phyloP scores from a whole-genome alignment of 2,329 filamentous ascomycete species.

The Sclerotinia minor region DNA sequence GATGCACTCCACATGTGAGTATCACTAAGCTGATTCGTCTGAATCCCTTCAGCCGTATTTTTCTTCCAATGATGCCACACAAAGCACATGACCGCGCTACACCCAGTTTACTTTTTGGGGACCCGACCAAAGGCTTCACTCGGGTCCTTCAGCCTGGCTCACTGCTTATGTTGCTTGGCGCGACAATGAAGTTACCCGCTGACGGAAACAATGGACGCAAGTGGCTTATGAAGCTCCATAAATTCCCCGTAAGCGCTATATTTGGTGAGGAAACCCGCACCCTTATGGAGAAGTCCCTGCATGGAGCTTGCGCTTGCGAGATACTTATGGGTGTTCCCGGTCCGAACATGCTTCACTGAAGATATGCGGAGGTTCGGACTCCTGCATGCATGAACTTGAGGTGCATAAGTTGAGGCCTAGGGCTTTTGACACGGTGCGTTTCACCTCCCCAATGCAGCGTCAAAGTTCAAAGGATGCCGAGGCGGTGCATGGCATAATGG shows the following conservation, averaged over 20 bases:
- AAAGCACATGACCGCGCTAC: neutral
- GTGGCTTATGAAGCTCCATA: neutral
- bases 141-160: slow-evolving; percentile 14
- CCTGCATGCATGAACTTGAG: slow-evolving; percentile 7
- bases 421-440: neutral
- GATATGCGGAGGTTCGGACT: neutral
- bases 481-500: neutral
- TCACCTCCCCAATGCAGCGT: neutral
- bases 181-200: slow-evolving; percentile 5
- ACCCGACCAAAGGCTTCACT: neutral
- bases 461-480: slow-evolving; percentile 8
- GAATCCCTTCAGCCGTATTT: neutral
- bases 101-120: neutral
- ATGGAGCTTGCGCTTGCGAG: slow-evolving; percentile 1
- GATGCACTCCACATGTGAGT: neutral
- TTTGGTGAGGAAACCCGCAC: neutral
- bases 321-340: slow-evolving; percentile 8
- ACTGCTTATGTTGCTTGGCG: slow-evolving; percentile 15
- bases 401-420: slow-evolving; percentile 1
- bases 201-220: neutral
- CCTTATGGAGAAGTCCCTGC: neutral
- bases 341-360: neutral
- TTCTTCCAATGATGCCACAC: neutral
- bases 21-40: neutral
- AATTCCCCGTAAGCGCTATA: neutral